Evolutionary conservation across 495 filamentous ascomycete species (phyloP).

Genomic region (Articulospora tetracladia): DNA sequence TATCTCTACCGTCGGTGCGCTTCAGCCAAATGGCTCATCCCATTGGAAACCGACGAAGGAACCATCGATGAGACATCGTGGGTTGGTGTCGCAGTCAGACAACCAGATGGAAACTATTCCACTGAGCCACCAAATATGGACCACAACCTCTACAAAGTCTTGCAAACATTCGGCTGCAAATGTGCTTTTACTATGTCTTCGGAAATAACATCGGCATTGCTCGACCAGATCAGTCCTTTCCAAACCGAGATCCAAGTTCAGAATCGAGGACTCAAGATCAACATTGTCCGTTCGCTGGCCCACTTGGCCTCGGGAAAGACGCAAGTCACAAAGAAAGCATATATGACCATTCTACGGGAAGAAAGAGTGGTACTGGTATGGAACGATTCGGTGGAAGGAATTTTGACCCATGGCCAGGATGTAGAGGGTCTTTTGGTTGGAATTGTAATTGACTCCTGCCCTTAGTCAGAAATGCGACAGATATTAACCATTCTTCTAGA

Average conservation of each 20-base stretch:
- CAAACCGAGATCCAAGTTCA: slow-evolving; percentile 32
- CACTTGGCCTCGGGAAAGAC: slow-evolving; percentile 24
- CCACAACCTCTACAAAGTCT: neutral
- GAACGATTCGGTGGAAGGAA: slow-evolving; percentile 33
- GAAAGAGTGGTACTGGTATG: slow-evolving; percentile 36
- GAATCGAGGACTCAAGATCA: slow-evolving; percentile 27
- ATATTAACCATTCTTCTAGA: neutral
- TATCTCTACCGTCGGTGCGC: slow-evolving; percentile 8
- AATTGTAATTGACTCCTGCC: slow-evolving; percentile 4
- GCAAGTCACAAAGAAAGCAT: slow-evolving; percentile 24
- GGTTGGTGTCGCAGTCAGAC: slow-evolving; percentile 12
- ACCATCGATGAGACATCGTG: neutral
- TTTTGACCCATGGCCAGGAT: slow-evolving; percentile 32
- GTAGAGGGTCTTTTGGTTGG: slow-evolving; percentile 28
- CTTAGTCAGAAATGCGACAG: neutral
- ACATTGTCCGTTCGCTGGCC: slow-evolving; percentile 29
- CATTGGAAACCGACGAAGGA: neutral
- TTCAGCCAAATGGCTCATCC: slow-evolving; percentile 10
- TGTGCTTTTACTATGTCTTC: slow-evolving; percentile 38
- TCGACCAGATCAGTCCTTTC: slow-evolving; percentile 29
- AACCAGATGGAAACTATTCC: slow-evolving; percentile 12
- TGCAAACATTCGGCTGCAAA: slow-evolving; percentile 21
- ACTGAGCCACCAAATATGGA: slow-evolving; percentile 6
- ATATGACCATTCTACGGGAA: slow-evolving; percentile 30
- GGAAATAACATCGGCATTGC: slow-evolving; percentile 30